phyloP scores from a whole-genome alignment of 805 yeast genomes.

The Wickerhamiella kazuoi region DNA sequence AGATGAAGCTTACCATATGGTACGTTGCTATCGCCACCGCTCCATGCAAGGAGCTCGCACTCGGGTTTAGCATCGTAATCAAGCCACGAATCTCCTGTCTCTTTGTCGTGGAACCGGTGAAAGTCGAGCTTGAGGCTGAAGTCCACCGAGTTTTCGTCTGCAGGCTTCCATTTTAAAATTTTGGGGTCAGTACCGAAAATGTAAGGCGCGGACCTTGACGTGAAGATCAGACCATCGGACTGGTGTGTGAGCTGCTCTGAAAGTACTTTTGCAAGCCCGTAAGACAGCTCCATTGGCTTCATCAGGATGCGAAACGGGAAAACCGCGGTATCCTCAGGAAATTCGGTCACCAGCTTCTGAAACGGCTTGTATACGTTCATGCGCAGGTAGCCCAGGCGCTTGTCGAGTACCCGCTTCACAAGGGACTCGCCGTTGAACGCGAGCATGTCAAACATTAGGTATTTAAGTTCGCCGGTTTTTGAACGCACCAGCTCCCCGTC shows the following conservation, averaged over 20 bases:
- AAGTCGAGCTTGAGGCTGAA: slow-evolving; percentile 54
- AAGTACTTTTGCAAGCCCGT: slow-evolving; percentile 59
- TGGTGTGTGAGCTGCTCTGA: slow-evolving; percentile 62
- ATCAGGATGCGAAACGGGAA: slow-evolving; percentile 77
- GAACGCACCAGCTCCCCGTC: slow-evolving; percentile 82
- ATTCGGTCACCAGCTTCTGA: slow-evolving; percentile 42
- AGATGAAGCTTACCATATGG: slow-evolving; percentile 49
- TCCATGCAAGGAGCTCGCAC: slow-evolving; percentile 58
- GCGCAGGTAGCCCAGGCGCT: slow-evolving; percentile 73
- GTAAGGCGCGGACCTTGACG: slow-evolving; percentile 80
- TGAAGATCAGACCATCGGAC: slow-evolving; percentile 85
- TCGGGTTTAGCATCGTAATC: slow-evolving; percentile 61
- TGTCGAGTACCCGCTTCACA: slow-evolving; percentile 53
- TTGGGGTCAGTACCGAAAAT: slow-evolving; percentile 75
- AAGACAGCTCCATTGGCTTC: slow-evolving; percentile 76
- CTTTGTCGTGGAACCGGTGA: slow-evolving; percentile 40
- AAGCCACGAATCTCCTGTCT: slow-evolving; percentile 27
- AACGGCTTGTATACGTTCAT: slow-evolving; percentile 72
- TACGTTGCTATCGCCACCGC: slow-evolving; percentile 37
- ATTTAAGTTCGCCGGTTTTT: slow-evolving; percentile 35
- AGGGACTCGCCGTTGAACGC: slow-evolving; percentile 63
- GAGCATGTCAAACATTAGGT: slow-evolving; percentile 78
- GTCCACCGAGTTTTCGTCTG: slow-evolving; percentile 86
- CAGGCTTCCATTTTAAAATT: slow-evolving; percentile 91
- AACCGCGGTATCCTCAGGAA: slow-evolving; percentile 54